Conservation (phyloP, 805 yeast genomes). For the Pichia eremophila region DNA sequence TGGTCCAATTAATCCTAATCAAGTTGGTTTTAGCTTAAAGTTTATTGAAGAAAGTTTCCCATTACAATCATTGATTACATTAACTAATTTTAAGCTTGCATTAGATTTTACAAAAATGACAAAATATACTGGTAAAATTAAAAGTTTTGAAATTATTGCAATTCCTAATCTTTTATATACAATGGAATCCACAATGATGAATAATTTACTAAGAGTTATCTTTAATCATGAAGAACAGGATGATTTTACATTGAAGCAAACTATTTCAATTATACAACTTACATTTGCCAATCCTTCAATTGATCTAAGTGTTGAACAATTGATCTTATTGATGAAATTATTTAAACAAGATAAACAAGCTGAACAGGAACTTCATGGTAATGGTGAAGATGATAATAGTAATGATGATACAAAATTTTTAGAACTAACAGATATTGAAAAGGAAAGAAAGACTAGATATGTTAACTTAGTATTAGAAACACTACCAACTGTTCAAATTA, state of each 20-base stretch:
- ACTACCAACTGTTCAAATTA: conserved; percentile 17
- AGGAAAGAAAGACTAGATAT: not conserved
- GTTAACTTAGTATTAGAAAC: not conserved
- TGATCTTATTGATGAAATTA: conserved; percentile 24
- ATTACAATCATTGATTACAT: conserved; percentile 27
- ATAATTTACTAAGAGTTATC: conserved; percentile 12
- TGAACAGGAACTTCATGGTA: no score
- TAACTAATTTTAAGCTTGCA: conserved; percentile 28
- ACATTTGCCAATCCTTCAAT: conserved; percentile 35
- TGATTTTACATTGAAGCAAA: conserved; percentile 14
- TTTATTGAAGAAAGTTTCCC: conserved; percentile 36
- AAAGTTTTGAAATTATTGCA: conserved; percentile 21
- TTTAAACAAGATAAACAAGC: not conserved
- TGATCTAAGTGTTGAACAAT: conserved; percentile 34
- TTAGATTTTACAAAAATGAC: conserved; percentile 16
- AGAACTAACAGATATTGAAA: not conserved
- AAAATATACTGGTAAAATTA: conserved; percentile 7
- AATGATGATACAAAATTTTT: not conserved
- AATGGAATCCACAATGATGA: conserved; percentile 14
- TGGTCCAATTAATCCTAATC: conserved; percentile 13
- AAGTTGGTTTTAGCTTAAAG: conserved; percentile 38
- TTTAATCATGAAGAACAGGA: conserved; percentile 13
- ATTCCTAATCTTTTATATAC: conserved; percentile 22
- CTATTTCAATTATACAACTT: conserved; percentile 29
- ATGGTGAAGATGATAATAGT: no score